Conservation (phyloP, 495 filamentous ascomycete species). For the Mycothermus thermophilus region DNA sequence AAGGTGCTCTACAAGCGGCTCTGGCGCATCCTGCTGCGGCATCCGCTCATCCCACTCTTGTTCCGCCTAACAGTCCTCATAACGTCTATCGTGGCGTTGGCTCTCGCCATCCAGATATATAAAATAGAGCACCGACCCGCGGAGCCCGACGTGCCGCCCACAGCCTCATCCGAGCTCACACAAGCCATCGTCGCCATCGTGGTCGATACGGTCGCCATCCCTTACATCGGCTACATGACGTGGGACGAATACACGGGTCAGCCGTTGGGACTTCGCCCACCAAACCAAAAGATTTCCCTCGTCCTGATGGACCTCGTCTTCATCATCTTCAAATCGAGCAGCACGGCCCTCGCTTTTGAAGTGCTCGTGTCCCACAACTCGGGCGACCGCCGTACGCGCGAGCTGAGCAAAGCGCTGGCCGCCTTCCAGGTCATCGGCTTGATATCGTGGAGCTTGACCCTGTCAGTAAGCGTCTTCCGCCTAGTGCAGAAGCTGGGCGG, state of each 20-base stretch:
- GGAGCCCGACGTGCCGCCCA: conserved; percentile 9
- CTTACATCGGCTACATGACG: conserved; percentile 85
- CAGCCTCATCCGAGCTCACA: conserved; percentile 40
- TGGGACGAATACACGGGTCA: conserved; percentile 94
- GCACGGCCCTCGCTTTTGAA: conserved; percentile 78
- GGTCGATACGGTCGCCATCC: conserved; percentile 75
- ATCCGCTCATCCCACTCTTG: conserved; percentile 72
- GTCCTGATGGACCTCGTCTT: conserved; percentile 88
- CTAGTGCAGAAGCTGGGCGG: conserved; percentile 58
- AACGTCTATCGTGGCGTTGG: conserved; percentile 72
- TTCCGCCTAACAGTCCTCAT: conserved; percentile 72
- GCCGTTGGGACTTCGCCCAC: conserved; percentile 71
- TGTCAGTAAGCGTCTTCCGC: conserved; percentile 78
- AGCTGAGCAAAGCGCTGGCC: conserved; percentile 61
- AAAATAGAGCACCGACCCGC: conserved; percentile 32
- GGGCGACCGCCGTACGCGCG: conserved; percentile 39
- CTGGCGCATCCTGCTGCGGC: conserved; percentile 46
- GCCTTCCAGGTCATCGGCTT: conserved; percentile 72
- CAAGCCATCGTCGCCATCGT: conserved; percentile 83
- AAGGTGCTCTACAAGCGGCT: conserved; percentile 28
- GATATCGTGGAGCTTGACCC: conserved; percentile 79
- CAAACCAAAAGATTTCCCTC: conserved; percentile 71
- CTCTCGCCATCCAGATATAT: conserved; percentile 61
- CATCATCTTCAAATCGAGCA: conserved; percentile 90
- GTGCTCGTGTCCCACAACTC: conserved; percentile 55